Evolutionary conservation across 306 rosid species (phyloP), one percentile per base, ranked within the genome.

Genomic region (Canavalia ensiformis): DNA sequence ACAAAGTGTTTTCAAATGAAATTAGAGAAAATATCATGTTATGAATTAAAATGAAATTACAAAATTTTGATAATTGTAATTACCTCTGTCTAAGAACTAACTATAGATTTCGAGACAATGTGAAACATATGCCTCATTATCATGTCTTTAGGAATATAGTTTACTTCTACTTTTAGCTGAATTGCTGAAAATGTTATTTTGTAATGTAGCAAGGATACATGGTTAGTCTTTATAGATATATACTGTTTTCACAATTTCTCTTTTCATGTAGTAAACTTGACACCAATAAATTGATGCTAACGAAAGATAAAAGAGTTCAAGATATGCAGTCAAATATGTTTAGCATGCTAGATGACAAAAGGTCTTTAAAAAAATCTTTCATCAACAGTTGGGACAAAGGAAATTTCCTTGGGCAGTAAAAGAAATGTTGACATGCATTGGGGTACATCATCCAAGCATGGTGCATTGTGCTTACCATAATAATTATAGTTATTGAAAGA

Each of bases 261-360:
- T 72, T 49, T 74, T 83, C 72, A 84, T 86, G 86, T 87, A 87
- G 94, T 77, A 85, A 88, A 72, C 75, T 70, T 54, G 7, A 51
- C 34, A 49, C 44, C 74, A 82, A 83, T 75, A 75, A 83, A 76
- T 33, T 63, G 82, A 76, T 33, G 25, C 31, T 29, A 56, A 75
- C 30, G 73, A 88, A 86, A 54, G 89, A 86, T 57, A 80, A 51
- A 7, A 84, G 84, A 80, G 54, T 78, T 68, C 81, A 66, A 78
- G 85, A 68, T 13, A 56, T 76, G 68, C 78, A 49, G 75, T 81
- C 88, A 74, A 79, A 79, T 57, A 18, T 29, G 81, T 82, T 75
- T 44, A 77, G 71, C 76, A 77, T 49, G 70, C 72, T 76, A 34
- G 87, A 83, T 46, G 88, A 79, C 67, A 72, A 33, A 67, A 81